These are phyloP conservation scores for Sporothrix humicola DNA, from an alignment of 2,329 filamentous ascomycete genomes.

Conservation along the genomic window DNA sequence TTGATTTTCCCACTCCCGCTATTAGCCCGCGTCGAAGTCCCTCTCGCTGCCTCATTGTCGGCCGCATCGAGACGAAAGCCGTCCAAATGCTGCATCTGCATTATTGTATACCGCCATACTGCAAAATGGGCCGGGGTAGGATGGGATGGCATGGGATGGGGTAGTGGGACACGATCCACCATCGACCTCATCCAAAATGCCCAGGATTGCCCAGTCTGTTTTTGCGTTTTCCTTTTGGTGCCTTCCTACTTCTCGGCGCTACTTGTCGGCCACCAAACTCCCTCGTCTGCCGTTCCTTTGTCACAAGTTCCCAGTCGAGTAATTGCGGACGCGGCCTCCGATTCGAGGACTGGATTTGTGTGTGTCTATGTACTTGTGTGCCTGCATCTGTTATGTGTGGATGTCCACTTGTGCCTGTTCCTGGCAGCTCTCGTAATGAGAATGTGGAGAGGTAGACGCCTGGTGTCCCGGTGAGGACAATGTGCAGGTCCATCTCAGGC, in stretches of 20 bases:
- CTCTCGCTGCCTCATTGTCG: slow-evolving; percentile 17
- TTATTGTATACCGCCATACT: not conserved
- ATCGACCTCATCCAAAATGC: slow-evolving; percentile 15
- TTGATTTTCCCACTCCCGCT: not conserved
- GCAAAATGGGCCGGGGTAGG: not conserved
- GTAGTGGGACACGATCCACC: not conserved
- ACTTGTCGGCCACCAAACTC: not conserved
- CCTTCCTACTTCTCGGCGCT: slow-evolving; percentile 6
- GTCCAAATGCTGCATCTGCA: not conserved
- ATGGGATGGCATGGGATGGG: not conserved
- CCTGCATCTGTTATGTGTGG: no score
- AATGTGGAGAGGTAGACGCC: slow-evolving; percentile 15
- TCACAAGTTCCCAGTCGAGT: slow-evolving; percentile 22
- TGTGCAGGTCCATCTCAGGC: no score
- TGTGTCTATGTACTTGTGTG: not conserved
- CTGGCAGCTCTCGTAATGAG: not conserved
- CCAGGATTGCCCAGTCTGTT: not conserved
- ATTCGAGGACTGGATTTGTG: not conserved
- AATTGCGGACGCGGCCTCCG: slow-evolving; percentile 20
- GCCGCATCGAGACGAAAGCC: slow-evolving; percentile 19
- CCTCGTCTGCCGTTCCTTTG: slow-evolving; percentile 6
- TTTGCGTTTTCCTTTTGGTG: not conserved
- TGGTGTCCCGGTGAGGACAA: not conserved
- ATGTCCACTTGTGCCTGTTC: not conserved
- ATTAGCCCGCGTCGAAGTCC: not conserved